Conservation (phyloP, 345 rosid genomes). For the Dipteronia sinensis region DNA sequence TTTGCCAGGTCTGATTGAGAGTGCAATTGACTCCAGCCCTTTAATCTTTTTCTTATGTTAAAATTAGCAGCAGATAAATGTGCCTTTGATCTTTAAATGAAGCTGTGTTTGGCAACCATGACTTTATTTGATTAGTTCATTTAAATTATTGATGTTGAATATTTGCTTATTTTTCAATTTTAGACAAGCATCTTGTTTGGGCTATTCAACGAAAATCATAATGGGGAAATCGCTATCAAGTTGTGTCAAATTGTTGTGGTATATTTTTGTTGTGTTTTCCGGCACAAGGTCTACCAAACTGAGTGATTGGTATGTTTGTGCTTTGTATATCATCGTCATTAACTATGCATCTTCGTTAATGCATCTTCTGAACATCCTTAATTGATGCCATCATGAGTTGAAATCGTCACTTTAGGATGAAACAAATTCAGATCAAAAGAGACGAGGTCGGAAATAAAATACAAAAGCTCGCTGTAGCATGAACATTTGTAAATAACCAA, state of each 20-base stretch:
- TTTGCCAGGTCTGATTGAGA: slow-evolving; percentile 8
- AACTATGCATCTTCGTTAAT: neutral
- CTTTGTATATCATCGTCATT: too few relatives aligned
- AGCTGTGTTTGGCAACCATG: neutral
- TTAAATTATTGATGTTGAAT: neutral
- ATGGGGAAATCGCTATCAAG: neutral
- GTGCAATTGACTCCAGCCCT: slow-evolving; percentile 10
- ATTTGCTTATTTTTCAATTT: neutral
- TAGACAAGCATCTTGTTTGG: neutral
- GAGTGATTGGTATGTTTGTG: neutral
- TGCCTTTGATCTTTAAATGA: neutral
- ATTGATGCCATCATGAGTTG: neutral
- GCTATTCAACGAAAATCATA: neutral
- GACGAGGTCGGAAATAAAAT: too few relatives aligned
- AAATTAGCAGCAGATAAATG: neutral
- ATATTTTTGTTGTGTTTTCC: neutral
- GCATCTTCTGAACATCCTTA: too few relatives aligned
- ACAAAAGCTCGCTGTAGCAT: too few relatives aligned
- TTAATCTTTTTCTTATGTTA: neutral
- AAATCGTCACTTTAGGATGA: neutral
- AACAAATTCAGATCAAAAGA: neutral
- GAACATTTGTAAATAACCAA: too few relatives aligned
- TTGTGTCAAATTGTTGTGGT: neutral
- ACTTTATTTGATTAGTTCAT: neutral
- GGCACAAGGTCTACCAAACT: neutral